phyloP scores from a whole-genome alignment of 345 rosid species.

The Gossypium thurberi region DNA sequence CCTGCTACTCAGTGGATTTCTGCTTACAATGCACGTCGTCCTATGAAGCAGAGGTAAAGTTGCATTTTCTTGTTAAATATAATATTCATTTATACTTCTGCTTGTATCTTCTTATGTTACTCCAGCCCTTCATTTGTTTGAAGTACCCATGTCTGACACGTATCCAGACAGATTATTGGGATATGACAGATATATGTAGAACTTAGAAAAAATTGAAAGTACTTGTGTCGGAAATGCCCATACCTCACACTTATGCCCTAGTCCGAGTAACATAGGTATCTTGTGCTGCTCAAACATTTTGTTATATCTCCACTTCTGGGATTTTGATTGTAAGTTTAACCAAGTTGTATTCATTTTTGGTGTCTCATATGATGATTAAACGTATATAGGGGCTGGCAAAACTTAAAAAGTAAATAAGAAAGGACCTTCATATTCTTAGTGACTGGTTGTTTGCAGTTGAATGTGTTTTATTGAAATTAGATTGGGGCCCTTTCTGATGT shows the following conservation, averaged over 20 bases:
- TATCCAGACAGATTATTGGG: too few species aligned
- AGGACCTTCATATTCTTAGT: neutral
- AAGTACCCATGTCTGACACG: too few species aligned
- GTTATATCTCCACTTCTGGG: neutral
- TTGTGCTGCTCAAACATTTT: neutral
- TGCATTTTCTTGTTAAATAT: neutral
- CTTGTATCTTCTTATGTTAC: neutral
- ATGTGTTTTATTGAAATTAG: neutral
- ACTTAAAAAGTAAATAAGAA: neutral
- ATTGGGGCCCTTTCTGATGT: neutral
- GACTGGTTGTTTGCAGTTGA: neutral
- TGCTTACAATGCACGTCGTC: slow-evolving; percentile 81
- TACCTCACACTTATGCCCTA: too few species aligned
- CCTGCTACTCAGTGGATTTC: slow-evolving; percentile 96
- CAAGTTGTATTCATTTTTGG: neutral
- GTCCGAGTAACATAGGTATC: too few species aligned
- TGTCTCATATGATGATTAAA: too few species aligned
- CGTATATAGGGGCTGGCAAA: neutral
- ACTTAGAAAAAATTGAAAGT: too few species aligned
- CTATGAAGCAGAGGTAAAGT: slow-evolving; percentile 87
- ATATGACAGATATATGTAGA: too few species aligned
- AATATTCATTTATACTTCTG: neutral
- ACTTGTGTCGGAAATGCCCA: too few species aligned
- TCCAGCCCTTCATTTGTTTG: too few species aligned
- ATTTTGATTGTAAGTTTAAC: neutral